Evolutionary conservation across 192 early-diverging fungal genomes (phyloP).

Genomic region (Geranomyces michiganensis): DNA sequence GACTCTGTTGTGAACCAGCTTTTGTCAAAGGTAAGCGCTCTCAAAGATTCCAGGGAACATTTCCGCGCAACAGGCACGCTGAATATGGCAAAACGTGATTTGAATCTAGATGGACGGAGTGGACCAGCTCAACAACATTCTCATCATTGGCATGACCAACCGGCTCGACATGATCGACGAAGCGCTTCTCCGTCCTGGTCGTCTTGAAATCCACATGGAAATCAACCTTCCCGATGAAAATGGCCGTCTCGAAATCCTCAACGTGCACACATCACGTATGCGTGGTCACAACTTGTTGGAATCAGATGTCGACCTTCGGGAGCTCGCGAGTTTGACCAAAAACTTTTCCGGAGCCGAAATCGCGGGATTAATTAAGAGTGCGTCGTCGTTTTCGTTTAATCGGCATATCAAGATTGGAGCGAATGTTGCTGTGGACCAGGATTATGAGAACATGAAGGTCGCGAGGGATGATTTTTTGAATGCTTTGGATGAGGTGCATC

Average conservation of each 20-base stretch:
- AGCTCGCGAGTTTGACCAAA: conserved; percentile 87
- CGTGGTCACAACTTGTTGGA: conserved; percentile 77
- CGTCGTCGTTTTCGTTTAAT: conserved; percentile 94
- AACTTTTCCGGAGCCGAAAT: conserved; percentile 99
- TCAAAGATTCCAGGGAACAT: no score
- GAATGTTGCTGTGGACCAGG: conserved; percentile 75
- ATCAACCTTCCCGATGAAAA: conserved; percentile 90
- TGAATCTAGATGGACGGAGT: conserved; percentile 99
- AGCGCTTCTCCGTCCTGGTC: conserved; percentile 91
- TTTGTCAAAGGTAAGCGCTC: conserved; percentile 83
- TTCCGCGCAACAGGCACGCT: no score
- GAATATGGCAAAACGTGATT: no score
- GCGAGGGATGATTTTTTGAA: conserved; percentile 81
- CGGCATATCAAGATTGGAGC: conserved; percentile 92
- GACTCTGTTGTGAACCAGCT: conserved; percentile 98
- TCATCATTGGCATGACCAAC: conserved; percentile 99
- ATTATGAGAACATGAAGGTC: conserved; percentile 89
- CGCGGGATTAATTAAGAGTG: conserved; percentile 82
- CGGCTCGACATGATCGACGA: conserved; percentile 98
- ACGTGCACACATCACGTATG: conserved; percentile 92
- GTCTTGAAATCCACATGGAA: conserved; percentile 97
- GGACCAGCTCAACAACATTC: conserved; percentile 96
- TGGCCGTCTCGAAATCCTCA: conserved; percentile 92
- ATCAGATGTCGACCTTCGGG: conserved; percentile 76
- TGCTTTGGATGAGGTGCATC: conserved; percentile 89